Conservation (phyloP, 768 basidiomycete species). For the Gautieria morchelliformis region DNA sequence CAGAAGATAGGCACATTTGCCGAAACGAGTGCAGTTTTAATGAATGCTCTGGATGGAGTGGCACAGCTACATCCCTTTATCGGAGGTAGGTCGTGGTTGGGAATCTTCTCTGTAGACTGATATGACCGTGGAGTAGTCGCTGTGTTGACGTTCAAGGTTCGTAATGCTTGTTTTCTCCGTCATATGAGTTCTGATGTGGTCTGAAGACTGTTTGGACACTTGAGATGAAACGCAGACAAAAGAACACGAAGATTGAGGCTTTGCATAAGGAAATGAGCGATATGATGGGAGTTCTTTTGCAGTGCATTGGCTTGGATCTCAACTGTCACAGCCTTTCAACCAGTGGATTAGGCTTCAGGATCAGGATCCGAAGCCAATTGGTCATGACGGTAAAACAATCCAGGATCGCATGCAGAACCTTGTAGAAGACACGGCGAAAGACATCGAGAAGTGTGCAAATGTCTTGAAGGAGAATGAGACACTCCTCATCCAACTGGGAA, state of each 20-base stretch:
- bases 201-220: conserved; percentile 33
- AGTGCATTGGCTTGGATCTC: conserved; percentile 21
- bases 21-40: background rate
- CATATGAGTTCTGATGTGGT: conserved; percentile 12
- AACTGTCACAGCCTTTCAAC: too few relatives aligned
- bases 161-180: conserved; percentile 19
- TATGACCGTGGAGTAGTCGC: background rate
- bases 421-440: conserved; percentile 17
- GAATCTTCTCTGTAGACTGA: too few relatives aligned
- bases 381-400: conserved; percentile 25
- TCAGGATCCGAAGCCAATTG: conserved; percentile 19
- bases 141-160: conserved; percentile 2
- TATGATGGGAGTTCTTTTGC: conserved; percentile 37
- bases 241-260: conserved; percentile 37
- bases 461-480: conserved; percentile 16
- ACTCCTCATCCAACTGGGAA: background rate
- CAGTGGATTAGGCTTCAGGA: conserved; percentile 20
- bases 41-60: conserved; percentile 1
- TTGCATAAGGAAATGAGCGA: conserved; percentile 42
- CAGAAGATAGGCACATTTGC: background rate
- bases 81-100: background rate
- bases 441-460: conserved; percentile 24
- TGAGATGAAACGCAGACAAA: conserved; percentile 38
- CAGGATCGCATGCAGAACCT: conserved; percentile 25
- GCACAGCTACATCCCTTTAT: conserved; percentile 3